Base-by-base conservation (phyloP, 1,284 basidiomycete genomes). In the Salmacisia buchloeana region DNA sequence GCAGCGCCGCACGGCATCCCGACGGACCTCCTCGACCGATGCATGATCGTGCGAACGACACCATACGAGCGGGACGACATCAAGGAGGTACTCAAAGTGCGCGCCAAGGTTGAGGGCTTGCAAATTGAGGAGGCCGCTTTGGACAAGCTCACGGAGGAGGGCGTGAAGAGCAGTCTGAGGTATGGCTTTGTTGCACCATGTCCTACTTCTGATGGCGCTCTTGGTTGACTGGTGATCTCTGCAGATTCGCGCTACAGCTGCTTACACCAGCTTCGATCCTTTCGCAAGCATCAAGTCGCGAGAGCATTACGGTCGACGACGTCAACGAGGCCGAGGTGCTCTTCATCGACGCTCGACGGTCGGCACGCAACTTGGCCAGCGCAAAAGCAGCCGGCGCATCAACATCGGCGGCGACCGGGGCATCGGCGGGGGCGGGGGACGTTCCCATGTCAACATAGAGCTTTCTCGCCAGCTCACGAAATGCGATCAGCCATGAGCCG, bases 1-100 rank as follows among this genome's bases (percentile, higher is more conserved):
- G 84, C 92, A 23, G 86, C 91, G 1, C 91, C 96, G 0, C 94
- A 98, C 80, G 96, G 94, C 25, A 85, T 98, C 60, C 96, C 94
- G 3, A 85, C 94, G 59, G 94, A 98, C 82, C 83, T 98, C 29
- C 84, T 97, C 52, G 94, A 98, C 82, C 85, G 94, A 63, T 97
- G 94, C 82, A 88, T 98, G 84, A 98, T 98, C 67, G 93, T 98
- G 45, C 90, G 92, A 77, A 98, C 94, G 1, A 86, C 90, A 64
- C 84, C 86, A 5, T 96, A 97, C 81, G 86, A 85, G 10, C 85
- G 87, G 45, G 89, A 90, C 9, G 91, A 97, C 79, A 89, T 97
- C 65, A 87, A 87, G 45, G 88, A 88, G 76, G 92, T 98, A 29
- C 85, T 97, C 4, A 88, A 91, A 70, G 83, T 94, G 59, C 86